Base-by-base conservation (phyloP, 176 grass and related monocot genomes). In the Musa troglodytarum region DNA sequence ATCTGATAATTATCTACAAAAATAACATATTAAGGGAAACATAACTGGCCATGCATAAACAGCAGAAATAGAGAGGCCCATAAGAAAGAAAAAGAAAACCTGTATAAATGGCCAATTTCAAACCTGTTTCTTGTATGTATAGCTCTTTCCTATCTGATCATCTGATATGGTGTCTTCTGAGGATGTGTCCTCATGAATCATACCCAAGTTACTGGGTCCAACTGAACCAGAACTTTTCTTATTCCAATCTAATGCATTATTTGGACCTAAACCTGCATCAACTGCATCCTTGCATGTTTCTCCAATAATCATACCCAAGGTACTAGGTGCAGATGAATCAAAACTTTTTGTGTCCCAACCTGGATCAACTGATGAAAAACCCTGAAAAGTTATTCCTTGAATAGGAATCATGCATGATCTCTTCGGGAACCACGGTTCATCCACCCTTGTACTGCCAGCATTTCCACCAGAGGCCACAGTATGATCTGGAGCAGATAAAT, bases 111-210 rank as follows among this genome's bases (percentile, higher is more conserved):
- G 34, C 34, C 34, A 34, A 5, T 34, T 34, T 34, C 34, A 34
- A 34, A 34, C 34, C 34, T 5, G 34, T 34, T 34, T 34, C 34
- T 34, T 34, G 34, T 34, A 34, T 34, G 3, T 34, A 3, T 43
- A 4, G 4, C 6, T 43, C 4, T 43, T 43, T 43, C 34, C 34
- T 43, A 43, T 43, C 34, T 43, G 34, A 43, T 43, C 34, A 43
- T 90, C 88, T 6, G 85, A 90, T 63, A 90, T 77, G 1, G 88
- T 87, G 79, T 87, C 82, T 83, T 90, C 88, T 0, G 88, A 90
- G 9, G 88, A 87, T 2, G 63, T 82, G 3, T 85, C 82, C 0
- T 75, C 74, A 52, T 84, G 62, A 24, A 79, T 87, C 1, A 56
- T 71, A 16, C 50, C 58, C 52, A 56, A 51, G 17, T 68, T 79